Conservation (phyloP, 1,284 basidiomycete species). For the Peniophora sp. region DNA sequence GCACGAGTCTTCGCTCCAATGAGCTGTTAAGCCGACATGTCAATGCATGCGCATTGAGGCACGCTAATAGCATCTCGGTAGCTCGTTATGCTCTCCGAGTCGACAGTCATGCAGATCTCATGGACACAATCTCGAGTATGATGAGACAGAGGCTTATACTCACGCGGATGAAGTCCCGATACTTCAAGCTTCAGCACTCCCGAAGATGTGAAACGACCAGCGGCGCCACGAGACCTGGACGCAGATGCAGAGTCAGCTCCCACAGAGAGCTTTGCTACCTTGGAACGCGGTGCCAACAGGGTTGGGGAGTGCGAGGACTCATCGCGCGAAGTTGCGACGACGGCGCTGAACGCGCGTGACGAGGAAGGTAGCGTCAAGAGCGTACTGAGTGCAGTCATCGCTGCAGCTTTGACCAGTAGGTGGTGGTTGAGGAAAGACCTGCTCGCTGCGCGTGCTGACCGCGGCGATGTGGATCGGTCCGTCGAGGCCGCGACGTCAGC, state of each 20-base stretch:
- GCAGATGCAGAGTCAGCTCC: constrained; percentile 59
- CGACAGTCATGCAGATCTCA: neutral
- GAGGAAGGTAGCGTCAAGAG: neutral
- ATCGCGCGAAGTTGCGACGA: no score
- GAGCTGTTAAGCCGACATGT: neutral
- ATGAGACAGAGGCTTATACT: constrained; percentile 10
- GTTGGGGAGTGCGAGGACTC: neutral
- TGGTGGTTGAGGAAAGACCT: no score
- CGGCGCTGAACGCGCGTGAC: constrained; percentile 19
- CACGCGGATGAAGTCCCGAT: constrained; percentile 3
- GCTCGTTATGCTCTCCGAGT: no score
- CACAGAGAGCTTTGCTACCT: constrained; percentile 53
- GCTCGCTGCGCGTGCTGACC: no score
- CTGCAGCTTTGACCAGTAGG: no score
- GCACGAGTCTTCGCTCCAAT: neutral
- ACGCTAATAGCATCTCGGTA: neutral
- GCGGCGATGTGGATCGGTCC: no score
- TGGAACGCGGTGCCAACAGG: constrained; percentile 37
- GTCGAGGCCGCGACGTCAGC: no score
- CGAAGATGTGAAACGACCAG: neutral
- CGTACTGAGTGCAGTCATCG: no score
- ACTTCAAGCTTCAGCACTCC: constrained; percentile 5
- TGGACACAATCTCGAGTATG: neutral
- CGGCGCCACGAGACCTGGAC: constrained; percentile 30
- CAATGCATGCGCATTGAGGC: neutral